These are phyloP conservation scores for Auricularia cornea DNA, from an alignment of 768 basidiomycete genomes.

Conservation along the genomic window DNA sequence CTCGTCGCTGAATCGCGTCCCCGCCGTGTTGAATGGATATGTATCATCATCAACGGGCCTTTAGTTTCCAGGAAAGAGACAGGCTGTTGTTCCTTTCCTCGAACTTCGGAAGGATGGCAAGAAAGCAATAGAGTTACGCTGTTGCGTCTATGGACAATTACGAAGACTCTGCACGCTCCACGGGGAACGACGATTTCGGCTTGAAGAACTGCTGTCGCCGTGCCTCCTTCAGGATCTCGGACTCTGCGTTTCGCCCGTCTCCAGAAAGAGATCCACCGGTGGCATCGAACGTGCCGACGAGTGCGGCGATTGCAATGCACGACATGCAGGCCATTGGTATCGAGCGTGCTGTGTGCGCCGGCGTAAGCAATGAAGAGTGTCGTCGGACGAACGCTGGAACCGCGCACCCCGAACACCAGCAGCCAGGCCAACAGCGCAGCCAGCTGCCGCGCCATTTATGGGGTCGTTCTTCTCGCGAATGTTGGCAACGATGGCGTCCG, in stretches of 20 bases:
- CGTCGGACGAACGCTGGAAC: neutral
- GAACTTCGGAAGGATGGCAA: no score
- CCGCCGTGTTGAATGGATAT: no score
- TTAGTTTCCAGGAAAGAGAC: no score
- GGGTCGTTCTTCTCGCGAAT: slow-evolving; percentile 69
- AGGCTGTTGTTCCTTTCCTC: no score
- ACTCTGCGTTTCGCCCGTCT: slow-evolving; percentile 21
- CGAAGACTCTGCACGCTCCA: neutral
- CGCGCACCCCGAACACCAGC: slow-evolving; percentile 72
- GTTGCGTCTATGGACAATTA: neutral
- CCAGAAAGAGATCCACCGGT: slow-evolving; percentile 53
- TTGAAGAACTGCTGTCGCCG: slow-evolving; percentile 80
- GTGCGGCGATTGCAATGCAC: slow-evolving; percentile 69
- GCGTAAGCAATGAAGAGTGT: slow-evolving; percentile 3
- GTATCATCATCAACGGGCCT: no score
- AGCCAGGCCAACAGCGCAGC: slow-evolving; percentile 88
- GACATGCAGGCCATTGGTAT: slow-evolving; percentile 73
- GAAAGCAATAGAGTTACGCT: neutral
- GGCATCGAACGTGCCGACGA: slow-evolving; percentile 76
- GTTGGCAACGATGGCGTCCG: slow-evolving; percentile 76
- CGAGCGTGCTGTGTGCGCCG: slow-evolving; percentile 54
- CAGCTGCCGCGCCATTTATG: slow-evolving; percentile 75
- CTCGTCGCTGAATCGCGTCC: no score
- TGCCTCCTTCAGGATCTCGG: slow-evolving; percentile 46
- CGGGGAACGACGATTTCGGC: neutral